Base-by-base conservation (phyloP, 2,329 filamentous ascomycete species). In the Dothiorella sarmentorum region DNA sequence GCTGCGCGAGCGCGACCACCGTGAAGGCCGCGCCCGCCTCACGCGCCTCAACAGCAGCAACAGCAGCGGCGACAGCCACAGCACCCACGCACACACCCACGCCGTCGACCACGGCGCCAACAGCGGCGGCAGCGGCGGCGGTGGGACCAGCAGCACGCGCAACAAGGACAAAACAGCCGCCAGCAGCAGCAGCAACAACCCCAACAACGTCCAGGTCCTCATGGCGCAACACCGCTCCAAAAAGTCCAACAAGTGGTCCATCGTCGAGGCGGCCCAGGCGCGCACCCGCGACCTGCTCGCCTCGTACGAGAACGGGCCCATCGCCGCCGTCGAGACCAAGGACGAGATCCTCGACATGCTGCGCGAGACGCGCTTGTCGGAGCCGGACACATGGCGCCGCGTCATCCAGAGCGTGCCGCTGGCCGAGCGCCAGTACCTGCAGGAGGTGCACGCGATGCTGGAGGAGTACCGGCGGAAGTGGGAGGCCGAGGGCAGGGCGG, bases 231-330 rank as follows among this genome's bases (percentile, higher is more conserved):
- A 91, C 51, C 86, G 87, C 66, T 91, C 87, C 72, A 97, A 96
- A 75, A 97, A 97, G 77, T 89, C 88, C 63, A 97, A 96, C 74
- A 86, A 93, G 56, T 86, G 86, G 68, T 87, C 87, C 26, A 91
- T 97, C 51, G 86, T 97, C 47, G 90, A 96, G 70, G 88, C 92
- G 64, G 82, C 82, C n/a, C 78, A 83, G 56, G 69, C 78, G 5
- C 76, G 76, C 29, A 80, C 79, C 27, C 80, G 83, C 27, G 83
- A 82, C 58, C 79, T 92, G 33, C 81, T 91, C 11, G 83, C 87
- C 29, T 83, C 83, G 4, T 91, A 91, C 64, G 78, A 90, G 4
- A 90, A 90, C 0, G 49, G 49, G 1, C 91, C 91, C 0, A 89
- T 97, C 60, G 84, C 89, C 9, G 93, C 92, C 1, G 87, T 97